Base-by-base conservation (phyloP, 129 eudicot species). In the Logfia minima region DNA sequence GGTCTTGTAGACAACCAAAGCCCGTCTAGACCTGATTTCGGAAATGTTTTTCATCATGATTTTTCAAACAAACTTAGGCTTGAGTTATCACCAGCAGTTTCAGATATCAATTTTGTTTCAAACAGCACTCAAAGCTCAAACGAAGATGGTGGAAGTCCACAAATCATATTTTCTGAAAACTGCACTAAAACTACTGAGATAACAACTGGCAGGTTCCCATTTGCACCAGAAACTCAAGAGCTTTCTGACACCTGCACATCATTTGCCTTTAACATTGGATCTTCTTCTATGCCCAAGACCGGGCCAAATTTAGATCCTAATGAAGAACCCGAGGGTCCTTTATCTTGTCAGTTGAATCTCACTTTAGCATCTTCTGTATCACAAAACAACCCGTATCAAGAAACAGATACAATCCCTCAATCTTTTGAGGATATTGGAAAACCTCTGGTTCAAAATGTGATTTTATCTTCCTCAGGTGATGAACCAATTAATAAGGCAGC, bases 171-270 rank as follows among this genome's bases (percentile, higher is more conserved):
- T 62, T 71, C 85, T 4, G 97, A 82, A 65, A 75, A 60, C 71
- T 78, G 74, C 68, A 74, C 80, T 41, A 84, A 71, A 51, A 86
- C 81, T 64, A 53, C 75, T 26, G 78, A 75, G 35, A 19, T 75
- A 63, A 76, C 84, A 76, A 39, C 82, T 32, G 77, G 79, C 32
- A 75, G 79, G 69, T 79, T 84, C 61, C 39, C 77, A 0, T 82
- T 71, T 72, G 76, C 84, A 60, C 85, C 86, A 45, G 91, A 90
- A 71, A 75, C 89, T 55, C 77, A 89, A 41, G 96, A 92, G 52
- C 92, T 92, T 43, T 90, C 96, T 9, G 98, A 90, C 39, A 86
- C 96, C n/a, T 90, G 91, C 65, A 79, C 98, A 11, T 92, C 93
- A 14, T 87, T 88, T 16, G 84, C 78, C 13, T 85, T 89, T 58